These are phyloP conservation scores for Articulospora tetracladia DNA, from an alignment of 495 filamentous ascomycete species.

Conservation along the genomic window DNA sequence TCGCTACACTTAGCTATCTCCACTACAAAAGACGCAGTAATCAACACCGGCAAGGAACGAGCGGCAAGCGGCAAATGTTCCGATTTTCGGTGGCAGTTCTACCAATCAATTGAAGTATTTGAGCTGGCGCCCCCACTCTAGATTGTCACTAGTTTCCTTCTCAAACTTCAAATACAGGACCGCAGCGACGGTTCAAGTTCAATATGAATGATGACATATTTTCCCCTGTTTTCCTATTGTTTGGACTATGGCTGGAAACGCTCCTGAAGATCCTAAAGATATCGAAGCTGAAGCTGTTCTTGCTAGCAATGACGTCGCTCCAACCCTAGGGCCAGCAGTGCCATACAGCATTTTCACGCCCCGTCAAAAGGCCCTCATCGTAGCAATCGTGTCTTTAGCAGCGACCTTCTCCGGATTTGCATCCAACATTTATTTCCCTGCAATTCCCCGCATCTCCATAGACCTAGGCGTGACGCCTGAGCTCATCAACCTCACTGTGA, in stretches of 20 bases:
- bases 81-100: not conserved
- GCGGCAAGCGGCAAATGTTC: not conserved
- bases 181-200: no score
- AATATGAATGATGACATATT: no score
- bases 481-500: conserved; percentile 36
- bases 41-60: not conserved
- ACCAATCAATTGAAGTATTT: not conserved
- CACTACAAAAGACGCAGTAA: not conserved
- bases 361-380: conserved; percentile 42
- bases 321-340: not conserved
- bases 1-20: no score
- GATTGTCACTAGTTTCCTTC: not conserved
- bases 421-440: conserved; percentile 46
- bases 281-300: not conserved
- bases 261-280: no score
- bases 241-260: no score
- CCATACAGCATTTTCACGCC: conserved; percentile 46
- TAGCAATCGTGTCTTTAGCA: conserved; percentile 42
- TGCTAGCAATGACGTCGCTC: not conserved
- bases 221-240: no score
- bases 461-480: conserved; percentile 27
- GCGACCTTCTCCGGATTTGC: conserved; percentile 51
- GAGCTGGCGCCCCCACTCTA: not conserved
- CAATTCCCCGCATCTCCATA: conserved; percentile 30
- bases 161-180: not conserved